phyloP scores from a whole-genome alignment of 371 early-diverging fungal genomes.

The Zopfochytrium polystomum region DNA sequence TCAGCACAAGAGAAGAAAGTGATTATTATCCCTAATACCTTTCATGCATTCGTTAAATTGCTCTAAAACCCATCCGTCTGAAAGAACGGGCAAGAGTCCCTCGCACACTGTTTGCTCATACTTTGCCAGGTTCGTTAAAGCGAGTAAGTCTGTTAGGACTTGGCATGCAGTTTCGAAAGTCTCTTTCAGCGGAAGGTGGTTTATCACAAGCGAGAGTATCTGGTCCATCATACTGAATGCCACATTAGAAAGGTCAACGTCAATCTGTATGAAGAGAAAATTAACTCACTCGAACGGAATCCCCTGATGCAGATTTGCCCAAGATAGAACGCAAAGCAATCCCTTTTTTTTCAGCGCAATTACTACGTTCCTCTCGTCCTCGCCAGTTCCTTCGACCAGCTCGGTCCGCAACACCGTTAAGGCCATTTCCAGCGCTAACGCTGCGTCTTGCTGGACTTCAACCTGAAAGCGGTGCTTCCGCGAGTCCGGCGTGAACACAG shows the following conservation, averaged over 20 bases:
- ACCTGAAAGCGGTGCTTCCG: neutral
- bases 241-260: neutral
- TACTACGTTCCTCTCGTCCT: neutral
- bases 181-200: constrained; percentile 8
- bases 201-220: constrained; percentile 10
- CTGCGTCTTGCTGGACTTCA: constrained; percentile 4
- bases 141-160: constrained; percentile 22
- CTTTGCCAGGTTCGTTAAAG: constrained; percentile 8
- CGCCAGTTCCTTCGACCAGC: neutral
- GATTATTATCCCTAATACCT: constrained; percentile 13
- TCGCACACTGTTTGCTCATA: constrained; percentile 26
- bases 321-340: constrained; percentile 27
- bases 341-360: constrained; percentile 18
- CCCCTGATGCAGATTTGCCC: constrained; percentile 20
- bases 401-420: constrained; percentile 4
- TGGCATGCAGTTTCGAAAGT: constrained; percentile 22
- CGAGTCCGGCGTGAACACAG: constrained; percentile 9
- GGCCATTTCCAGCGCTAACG: constrained; percentile 6
- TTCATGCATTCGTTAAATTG: constrained; percentile 17
- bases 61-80: constrained; percentile 9
- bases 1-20: neutral
- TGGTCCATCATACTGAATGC: constrained; percentile 4
- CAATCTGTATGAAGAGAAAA: neutral
- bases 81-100: constrained; percentile 17
- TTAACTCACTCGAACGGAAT: constrained; percentile 23